A percentile compares a stretch with the other conserved stretches of the same genome.
phyloP scores from a whole-genome alignment of 2,329 filamentous ascomycete genomes.

The Ophiostoma piceae region DNA sequence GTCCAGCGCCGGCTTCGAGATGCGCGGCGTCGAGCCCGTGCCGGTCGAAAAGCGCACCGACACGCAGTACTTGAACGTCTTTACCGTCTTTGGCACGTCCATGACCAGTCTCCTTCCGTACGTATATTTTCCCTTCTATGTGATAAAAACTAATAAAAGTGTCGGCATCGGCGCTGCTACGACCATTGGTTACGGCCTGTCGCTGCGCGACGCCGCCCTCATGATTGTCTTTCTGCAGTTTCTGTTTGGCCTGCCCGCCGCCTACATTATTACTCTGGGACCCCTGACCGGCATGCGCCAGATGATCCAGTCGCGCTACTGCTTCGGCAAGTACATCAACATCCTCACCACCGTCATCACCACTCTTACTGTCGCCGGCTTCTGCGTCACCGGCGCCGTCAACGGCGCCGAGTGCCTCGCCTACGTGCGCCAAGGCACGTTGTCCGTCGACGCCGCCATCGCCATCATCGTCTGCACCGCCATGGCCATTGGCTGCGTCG shows the following conservation, averaged over 20 bases:
- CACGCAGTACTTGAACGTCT: constrained; percentile 42
- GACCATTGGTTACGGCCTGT: constrained; percentile 40
- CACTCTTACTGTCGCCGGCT: constrained; percentile 56
- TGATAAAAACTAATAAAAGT: not conserved
- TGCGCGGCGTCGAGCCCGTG: constrained; percentile 43
- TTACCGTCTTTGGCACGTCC: constrained; percentile 46
- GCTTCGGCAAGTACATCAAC: constrained; percentile 56
- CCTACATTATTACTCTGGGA: constrained; percentile 53
- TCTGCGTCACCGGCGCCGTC: constrained; percentile 56
- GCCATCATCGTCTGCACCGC: constrained; percentile 42
- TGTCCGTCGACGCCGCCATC: constrained; percentile 54
- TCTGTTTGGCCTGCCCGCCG: constrained; percentile 48
- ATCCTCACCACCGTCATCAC: constrained; percentile 56
- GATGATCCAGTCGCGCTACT: constrained; percentile 60
- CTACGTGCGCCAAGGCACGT: constrained; percentile 31
- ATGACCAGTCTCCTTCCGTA: constrained; percentile 43
- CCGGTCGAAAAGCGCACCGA: constrained; percentile 40
- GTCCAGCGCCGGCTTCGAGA: constrained; percentile 33
- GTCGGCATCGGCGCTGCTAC: constrained; percentile 54
- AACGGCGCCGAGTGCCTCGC: constrained; percentile 53
- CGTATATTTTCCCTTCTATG: not conserved
- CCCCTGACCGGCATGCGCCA: constrained; percentile 60
- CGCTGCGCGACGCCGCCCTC: constrained; percentile 52
- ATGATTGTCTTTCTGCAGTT: constrained; percentile 61
- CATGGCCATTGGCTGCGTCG: constrained; percentile 25